phyloP scores from a whole-genome alignment of 371 early-diverging fungal species.

The Mucor piriformis region DNA sequence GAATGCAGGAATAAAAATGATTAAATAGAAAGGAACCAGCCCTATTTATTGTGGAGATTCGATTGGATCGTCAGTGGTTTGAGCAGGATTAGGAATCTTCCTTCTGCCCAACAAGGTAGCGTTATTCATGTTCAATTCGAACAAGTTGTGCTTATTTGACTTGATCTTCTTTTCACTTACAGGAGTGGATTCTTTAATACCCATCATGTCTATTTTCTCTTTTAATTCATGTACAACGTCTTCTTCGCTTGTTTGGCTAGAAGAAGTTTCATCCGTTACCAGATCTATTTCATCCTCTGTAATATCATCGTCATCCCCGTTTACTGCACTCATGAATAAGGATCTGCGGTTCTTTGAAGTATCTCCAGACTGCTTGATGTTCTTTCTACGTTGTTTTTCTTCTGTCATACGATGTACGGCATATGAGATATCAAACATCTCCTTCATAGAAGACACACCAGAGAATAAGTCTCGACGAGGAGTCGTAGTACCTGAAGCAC shows the following conservation, averaged over 20 bases:
- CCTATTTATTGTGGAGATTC: not conserved
- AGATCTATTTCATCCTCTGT: constrained; percentile 25
- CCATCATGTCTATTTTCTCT: constrained; percentile 8
- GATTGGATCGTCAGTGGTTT: constrained; percentile 13
- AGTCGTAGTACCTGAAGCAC: constrained; percentile 22
- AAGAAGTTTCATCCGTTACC: constrained; percentile 25
- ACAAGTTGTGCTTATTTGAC: constrained; percentile 10
- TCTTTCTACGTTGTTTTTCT: constrained; percentile 50
- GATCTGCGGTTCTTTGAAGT: constrained; percentile 1
- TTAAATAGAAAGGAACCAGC: constrained; percentile 3
- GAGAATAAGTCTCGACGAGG: constrained; percentile 44
- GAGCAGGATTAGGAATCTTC: constrained; percentile 30
- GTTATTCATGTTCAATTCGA: constrained; percentile 62
- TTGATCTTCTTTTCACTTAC: constrained; percentile 12
- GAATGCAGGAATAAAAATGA: not conserved
- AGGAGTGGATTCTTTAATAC: constrained; percentile 2
- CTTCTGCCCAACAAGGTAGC: constrained; percentile 63
- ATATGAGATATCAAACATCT: constrained; percentile 66
- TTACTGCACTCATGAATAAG: constrained; percentile 19
- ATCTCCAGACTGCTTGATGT: constrained; percentile 1
- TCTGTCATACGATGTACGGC: constrained; percentile 67
- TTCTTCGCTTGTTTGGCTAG: constrained; percentile 8
- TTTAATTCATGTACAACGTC: constrained; percentile 8
- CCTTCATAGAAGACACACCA: constrained; percentile 59
- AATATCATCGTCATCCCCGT: constrained; percentile 26